Evolutionary conservation across 306 rosid genomes (phyloP), one percentile per base, ranked within the genome.

Genomic region (Ziziphus jujuba): DNA sequence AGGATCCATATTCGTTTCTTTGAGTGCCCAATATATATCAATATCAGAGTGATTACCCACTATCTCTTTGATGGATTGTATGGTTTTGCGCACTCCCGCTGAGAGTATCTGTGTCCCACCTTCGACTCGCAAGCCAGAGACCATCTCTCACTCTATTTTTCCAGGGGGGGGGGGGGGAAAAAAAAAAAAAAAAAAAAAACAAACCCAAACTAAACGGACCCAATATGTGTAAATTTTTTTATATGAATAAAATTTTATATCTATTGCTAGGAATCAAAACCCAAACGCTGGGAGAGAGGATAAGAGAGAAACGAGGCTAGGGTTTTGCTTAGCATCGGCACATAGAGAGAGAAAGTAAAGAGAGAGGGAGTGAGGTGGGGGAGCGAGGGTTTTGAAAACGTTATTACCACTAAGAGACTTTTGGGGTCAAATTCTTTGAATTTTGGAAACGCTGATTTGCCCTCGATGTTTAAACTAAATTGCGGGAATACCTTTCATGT

Each of bases 1-100:
- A 77, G 99, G 99, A 80, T 95, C 99, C 99, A 95, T 95, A 82
- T 90, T 72, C 28, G 80, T 59, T 69, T 95, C 99, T 75, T 81
- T 88, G n/a, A 95, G 96, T 57, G 92, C 74, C 24, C 66, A 83
- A 75, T 95, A 95, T 57, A 95, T 95, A 85, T 95, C 99, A 59
- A 84, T 84, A 66, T 90, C 97, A 44, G 97, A 95, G 79, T 88
- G 92, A 65, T 84, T 65, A 15, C 97, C 88, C 45, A 95, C 97
- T 51, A 95, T 82, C 70, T 95, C 99, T 61, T 87, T 90, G 72
- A 95, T 80, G 36, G 99, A 88, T 82, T 95, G 89, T 48, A 95
- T 95, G 28, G 99, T 90, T 77, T 84, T 87, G 2, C 87, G 85
- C 43, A 95, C 84, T 53, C 75, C 71, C 11, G 84, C 85, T 19